phyloP scores from a whole-genome alignment of 257 asterid genomes.

The Echites panduratus region DNA sequence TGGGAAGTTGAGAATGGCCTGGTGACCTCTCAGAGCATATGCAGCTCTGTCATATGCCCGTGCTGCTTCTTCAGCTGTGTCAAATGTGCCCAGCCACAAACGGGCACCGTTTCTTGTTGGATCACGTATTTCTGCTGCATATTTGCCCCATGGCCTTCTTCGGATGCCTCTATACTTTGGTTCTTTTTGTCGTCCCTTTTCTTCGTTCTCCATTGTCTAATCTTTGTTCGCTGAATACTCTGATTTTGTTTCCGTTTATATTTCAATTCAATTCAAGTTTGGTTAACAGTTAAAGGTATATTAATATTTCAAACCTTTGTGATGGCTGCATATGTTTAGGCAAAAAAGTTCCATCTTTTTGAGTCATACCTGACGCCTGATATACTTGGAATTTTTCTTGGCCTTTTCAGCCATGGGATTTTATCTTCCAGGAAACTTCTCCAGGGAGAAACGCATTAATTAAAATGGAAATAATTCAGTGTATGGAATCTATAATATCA shows the following conservation, averaged over 20 bases:
- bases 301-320: background rate
- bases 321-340: background rate
- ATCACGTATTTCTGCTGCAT: conserved; percentile 82
- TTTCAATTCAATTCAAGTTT: background rate
- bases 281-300: background rate
- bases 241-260: no score
- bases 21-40: conserved; percentile 70
- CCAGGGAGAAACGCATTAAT: background rate
- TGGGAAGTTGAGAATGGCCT: conserved; percentile 74
- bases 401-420: background rate
- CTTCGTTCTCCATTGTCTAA: conserved; percentile 20
- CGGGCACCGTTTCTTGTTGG: conserved; percentile 65
- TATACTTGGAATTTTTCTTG: conserved; percentile 1
- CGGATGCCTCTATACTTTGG: conserved; percentile 66
- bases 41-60: conserved; percentile 88
- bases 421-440: conserved; percentile 16
- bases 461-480: background rate
- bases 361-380: conserved; percentile 19
- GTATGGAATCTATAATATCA: no score
- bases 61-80: conserved; percentile 79
- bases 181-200: conserved; percentile 24
- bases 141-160: conserved; percentile 83
- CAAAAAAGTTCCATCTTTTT: background rate
- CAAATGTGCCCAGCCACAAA: conserved; percentile 75
- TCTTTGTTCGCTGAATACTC: no score